These are phyloP conservation scores for Penicillium desertorum DNA, from an alignment of 495 filamentous ascomycete species.

Conservation along the genomic window DNA sequence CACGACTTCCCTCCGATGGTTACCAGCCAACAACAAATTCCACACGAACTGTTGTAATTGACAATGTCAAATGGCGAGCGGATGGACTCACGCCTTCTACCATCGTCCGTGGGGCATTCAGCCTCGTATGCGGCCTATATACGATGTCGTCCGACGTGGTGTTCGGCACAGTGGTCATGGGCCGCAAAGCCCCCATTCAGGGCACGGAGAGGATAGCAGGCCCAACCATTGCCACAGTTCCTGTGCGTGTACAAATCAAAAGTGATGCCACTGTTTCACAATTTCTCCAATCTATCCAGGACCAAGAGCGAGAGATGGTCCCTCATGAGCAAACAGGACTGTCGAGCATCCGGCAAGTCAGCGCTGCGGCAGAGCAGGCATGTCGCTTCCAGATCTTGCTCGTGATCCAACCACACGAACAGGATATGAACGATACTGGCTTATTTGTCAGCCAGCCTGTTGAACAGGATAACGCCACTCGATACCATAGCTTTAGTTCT, in stretches of 20 bases:
- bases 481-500: not conserved
- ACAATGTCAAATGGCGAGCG: not conserved
- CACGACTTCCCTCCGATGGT: not conserved
- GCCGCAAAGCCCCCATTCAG: not conserved
- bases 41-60: not conserved
- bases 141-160: not conserved
- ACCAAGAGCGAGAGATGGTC: not conserved
- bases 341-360: not conserved
- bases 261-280: not conserved
- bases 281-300: not conserved
- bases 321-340: not conserved
- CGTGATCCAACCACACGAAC: not conserved
- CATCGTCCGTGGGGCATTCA: not conserved
- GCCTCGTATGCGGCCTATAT: not conserved
- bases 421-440: too few relatives aligned
- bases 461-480: too few relatives aligned
- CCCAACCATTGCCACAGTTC: slow-evolving; percentile 9
- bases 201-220: not conserved
- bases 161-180: not conserved
- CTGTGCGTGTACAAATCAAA: not conserved
- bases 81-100: not conserved
- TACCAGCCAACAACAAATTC: not conserved
- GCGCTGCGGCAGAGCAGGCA: not conserved
- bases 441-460: too few relatives aligned
- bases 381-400: not conserved